Base-by-base conservation (phyloP, 208 protist species). In the Naegleria lovaniensis region DNA sequence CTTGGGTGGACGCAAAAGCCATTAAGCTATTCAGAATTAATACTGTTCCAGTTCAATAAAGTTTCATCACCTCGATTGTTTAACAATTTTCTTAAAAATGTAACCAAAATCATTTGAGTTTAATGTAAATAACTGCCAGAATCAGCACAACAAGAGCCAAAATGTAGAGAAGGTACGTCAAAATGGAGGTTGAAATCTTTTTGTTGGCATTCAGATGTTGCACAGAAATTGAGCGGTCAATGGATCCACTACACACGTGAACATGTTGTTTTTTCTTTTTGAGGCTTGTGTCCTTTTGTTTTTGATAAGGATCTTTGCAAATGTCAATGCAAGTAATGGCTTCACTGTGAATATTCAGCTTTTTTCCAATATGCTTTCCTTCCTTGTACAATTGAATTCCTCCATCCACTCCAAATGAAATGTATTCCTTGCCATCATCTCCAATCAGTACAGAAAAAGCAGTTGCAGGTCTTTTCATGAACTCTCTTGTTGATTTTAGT, bases 11-110 rank as follows among this genome's bases (percentile, higher is more conserved):
- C 38, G 39, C 84, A 13, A 88, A 88, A 5, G 7, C 6, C 3
- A 88, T 88, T 2, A 88, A 58, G 38, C 41, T 88, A 19, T 88
- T 88, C 84, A 48, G 29, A 39, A 39, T 88, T 38, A 48, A 48
- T 48, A 48, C 43, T 48, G 48, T 51, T 51, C 9, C 48, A 52
- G 13, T 84, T 38, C 29, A 84, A 84, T 84, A 84, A 84, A 84
- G 6, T 84, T 33, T 41, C 40, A 7, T 5, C 11, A 38, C 1
- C 43, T 1, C 43, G 43, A 48, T 48, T 48, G 51, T 58, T 5
- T 58, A 58, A 58, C 15, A 58, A 58, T 58, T 58, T 58, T 5
- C 5, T 19, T 58, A 58, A 58, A 58, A 19, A 19, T 58, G 15
- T 58, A 19, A 5, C 51, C 15, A 19, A 19, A 15, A 5, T 67